phyloP scores from a whole-genome alignment of 306 rosid species.

The Vachellia collinsii region DNA sequence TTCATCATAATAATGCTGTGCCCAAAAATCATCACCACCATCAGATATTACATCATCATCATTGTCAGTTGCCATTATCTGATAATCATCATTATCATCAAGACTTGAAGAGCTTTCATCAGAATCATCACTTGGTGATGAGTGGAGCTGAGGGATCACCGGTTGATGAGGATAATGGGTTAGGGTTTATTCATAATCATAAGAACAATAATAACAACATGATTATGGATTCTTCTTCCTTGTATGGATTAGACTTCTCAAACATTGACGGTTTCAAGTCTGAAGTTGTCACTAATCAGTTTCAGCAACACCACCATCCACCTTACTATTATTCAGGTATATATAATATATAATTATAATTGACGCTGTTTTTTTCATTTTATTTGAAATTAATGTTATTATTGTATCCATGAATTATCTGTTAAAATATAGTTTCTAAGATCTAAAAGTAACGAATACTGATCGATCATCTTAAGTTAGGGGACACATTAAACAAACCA shows the following conservation, averaged over 20 bases:
- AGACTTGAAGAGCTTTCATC: conserved; percentile 39
- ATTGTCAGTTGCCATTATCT: conserved; percentile 42
- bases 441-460: too few species aligned
- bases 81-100: conserved; percentile 42
- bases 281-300: conserved; percentile 10
- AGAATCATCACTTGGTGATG: conserved; percentile 44
- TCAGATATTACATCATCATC: conserved; percentile 25
- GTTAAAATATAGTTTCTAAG: background rate
- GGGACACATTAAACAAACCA: background rate
- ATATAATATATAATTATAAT: too few species aligned
- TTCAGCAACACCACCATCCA: conserved; percentile 45
- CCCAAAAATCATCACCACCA: conserved; percentile 30
- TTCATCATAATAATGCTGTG: conserved; percentile 21
- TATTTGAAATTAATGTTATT: too few species aligned
- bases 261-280: conserved; percentile 40
- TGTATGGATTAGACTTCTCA: conserved; percentile 43
- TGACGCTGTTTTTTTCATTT: too few species aligned
- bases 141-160: conserved; percentile 24
- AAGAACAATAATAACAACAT: conserved; percentile 24
- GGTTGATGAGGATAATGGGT: background rate
- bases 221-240: conserved; percentile 48
- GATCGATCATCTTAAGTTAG: background rate
- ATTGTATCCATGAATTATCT: background rate
- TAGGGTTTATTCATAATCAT: conserved; percentile 33
- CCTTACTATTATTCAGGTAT: conserved; percentile 47